Evolutionary conservation across 129 eudicot species (phyloP), one percentile per base, ranked within the genome.

Genomic region (Centella asiatica): DNA sequence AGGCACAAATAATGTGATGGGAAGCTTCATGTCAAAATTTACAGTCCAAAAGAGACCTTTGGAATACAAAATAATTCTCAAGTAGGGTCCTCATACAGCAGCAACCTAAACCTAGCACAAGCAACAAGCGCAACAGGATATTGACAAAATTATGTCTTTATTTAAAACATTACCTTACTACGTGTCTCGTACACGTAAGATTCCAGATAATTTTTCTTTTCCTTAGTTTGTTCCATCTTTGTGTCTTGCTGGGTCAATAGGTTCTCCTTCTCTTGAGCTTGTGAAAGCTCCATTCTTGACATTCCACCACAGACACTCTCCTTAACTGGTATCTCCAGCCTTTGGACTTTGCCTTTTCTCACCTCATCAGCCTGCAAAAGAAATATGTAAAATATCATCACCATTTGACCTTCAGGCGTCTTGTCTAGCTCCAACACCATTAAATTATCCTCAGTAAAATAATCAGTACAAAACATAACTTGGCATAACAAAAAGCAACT

Each of bases 141-240:
- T n/a, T 12, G 31, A 50, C 50, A 46, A 14, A 45, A 26, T 22
- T 22, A 27, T 50, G 0, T 55, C 42, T 62, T 5, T 63, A 20
- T 39, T 40, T 66, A 22, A 42, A 46, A 57, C 26, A 42, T 3
- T 64, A 87, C 99, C 96, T 88, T 93, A 36, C 78, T 88, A 44
- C 99, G 96, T 22, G 89, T 85, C 63, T 93, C 99, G 57, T 93
- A 93, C 39, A 93, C 99, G 68, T 76, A 93, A 55, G 99, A 73
- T 74, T 93, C 99, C 6, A 93, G 81, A 14, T 82, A 65, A 68
- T 93, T 93, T 66, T 93, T 93, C 80, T 80, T 85, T 60, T 93
- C 99, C 78, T 88, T 85, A 72, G 99, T 86, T 72, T 73, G 90
- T 59, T 93, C 99, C 74, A 93, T 79, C 62, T 76, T 57, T 64